Percentiles rank a stretch among this genome's conserved stretches.
These are phyloP conservation scores for Saturnispora sekii DNA, from an alignment of 805 yeast species.

Conservation along the genomic window DNA sequence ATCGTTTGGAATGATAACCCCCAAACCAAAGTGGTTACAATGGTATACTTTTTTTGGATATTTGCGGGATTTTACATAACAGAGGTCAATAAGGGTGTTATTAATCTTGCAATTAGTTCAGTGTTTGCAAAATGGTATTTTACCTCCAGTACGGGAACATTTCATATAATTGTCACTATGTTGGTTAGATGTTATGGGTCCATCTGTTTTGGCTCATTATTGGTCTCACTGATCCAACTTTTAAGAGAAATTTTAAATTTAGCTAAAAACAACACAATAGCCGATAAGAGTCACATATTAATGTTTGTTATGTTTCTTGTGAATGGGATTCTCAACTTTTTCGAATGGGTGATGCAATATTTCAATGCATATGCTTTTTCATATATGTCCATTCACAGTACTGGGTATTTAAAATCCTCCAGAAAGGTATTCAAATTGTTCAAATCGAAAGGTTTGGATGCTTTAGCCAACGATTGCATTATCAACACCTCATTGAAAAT, in stretches of 20 bases:
- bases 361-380: slow-evolving; percentile 83
- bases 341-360: slow-evolving; percentile 10
- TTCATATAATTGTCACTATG: slow-evolving; percentile 62
- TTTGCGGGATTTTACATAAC: slow-evolving; percentile 79
- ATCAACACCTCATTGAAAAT: slow-evolving; percentile 67
- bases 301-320: slow-evolving; percentile 2
- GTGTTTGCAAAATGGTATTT: slow-evolving; percentile 90
- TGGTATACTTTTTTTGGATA: slow-evolving; percentile 60
- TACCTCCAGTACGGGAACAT: slow-evolving; percentile 57
- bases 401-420: slow-evolving; percentile 62
- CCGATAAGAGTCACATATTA: background rate
- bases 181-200: slow-evolving; percentile 82
- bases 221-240: slow-evolving; percentile 60
- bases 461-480: slow-evolving; percentile 73
- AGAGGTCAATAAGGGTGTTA: slow-evolving; percentile 69
- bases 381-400: slow-evolving; percentile 77
- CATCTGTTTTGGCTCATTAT: slow-evolving; percentile 66
- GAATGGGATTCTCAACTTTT: background rate
- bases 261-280: background rate
- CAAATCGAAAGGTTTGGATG: slow-evolving; percentile 70
- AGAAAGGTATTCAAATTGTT: slow-evolving; percentile 69
- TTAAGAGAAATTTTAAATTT: slow-evolving; percentile 3
- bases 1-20: slow-evolving; percentile 48
- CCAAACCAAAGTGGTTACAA: slow-evolving; percentile 6
- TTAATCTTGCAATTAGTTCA: slow-evolving; percentile 77